A percentile compares a stretch with the other conserved stretches of the same genome.
Evolutionary conservation across 1,284 basidiomycete genomes (phyloP).

Genomic region (Sutorius eximius): DNA sequence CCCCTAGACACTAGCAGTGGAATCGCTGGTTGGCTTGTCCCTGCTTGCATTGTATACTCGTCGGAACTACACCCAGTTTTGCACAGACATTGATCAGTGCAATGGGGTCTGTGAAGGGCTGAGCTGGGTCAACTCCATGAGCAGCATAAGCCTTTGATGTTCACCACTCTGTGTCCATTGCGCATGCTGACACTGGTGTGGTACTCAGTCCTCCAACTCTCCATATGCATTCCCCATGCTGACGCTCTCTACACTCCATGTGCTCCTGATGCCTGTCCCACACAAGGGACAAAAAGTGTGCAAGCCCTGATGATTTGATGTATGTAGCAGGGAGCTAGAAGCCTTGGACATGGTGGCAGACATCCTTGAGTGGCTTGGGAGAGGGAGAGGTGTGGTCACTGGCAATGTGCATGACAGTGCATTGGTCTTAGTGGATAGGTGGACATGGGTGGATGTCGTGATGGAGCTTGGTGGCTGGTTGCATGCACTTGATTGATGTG

Average conservation of each 20-base stretch:
- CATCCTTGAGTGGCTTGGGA: constrained; percentile 59
- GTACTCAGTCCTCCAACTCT: constrained; percentile 58
- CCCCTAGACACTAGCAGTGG: constrained; percentile 71
- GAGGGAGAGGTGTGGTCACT: constrained; percentile 16
- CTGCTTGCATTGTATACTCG: constrained; percentile 90
- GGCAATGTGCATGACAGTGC: constrained; percentile 19
- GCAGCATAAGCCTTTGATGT: constrained; percentile 57
- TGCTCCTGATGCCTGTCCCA: constrained; percentile 83
- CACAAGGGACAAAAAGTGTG: constrained; percentile 75
- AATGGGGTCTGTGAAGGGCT: constrained; percentile 73
- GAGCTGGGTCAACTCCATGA: constrained; percentile 78
- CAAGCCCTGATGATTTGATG: constrained; percentile 75
- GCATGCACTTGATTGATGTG: constrained; percentile 38
- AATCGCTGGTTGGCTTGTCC: constrained; percentile 89
- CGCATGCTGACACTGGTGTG: not conserved
- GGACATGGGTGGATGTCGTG: constrained; percentile 54
- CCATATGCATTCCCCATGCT: constrained; percentile 85
- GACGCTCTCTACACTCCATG: constrained; percentile 75
- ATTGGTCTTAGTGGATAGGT: constrained; percentile 41
- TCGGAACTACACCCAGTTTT: constrained; percentile 90
- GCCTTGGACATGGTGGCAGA: constrained; percentile 59
- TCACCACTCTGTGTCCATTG: not conserved
- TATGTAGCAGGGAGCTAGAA: constrained; percentile 51
- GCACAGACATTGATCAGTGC: constrained; percentile 75
- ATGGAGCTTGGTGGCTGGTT: constrained; percentile 62